Evolutionary conservation across 2,329 filamentous ascomycete species (phyloP).

Genomic region (Trichoderma semiorbis): DNA sequence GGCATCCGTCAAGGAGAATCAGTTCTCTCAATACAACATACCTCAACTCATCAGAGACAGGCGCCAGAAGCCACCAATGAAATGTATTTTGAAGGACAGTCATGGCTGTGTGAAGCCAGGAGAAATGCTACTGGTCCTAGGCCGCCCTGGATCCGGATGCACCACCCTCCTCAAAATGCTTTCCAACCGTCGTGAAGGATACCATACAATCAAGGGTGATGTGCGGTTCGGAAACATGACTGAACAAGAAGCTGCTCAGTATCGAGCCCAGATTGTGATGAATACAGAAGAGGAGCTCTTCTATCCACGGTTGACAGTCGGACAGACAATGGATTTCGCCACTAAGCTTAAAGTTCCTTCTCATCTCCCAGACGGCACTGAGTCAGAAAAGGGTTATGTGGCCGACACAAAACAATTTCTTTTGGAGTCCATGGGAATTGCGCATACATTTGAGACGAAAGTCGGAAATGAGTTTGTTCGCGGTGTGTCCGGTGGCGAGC

Average conservation of each 20-base stretch:
- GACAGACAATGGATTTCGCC: constrained; percentile 69
- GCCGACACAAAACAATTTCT: constrained; percentile 42
- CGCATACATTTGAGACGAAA: constrained; percentile 60
- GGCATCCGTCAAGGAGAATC: background rate
- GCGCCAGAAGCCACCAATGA: background rate
- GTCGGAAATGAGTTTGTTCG: constrained; percentile 65
- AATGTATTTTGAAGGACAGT: background rate
- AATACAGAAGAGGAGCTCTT: constrained; percentile 66
- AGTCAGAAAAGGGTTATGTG: constrained; percentile 43
- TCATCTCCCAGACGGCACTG: constrained; percentile 44
- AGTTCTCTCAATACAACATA: background rate
- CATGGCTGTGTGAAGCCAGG: constrained; percentile 69
- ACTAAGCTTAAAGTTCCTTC: constrained; percentile 56
- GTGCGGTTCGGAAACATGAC: constrained; percentile 53
- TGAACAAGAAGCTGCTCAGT: constrained; percentile 47
- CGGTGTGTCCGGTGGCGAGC: constrained; percentile 66
- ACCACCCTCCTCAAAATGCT: constrained; percentile 69
- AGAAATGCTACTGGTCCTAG: constrained; percentile 68
- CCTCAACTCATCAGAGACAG: background rate
- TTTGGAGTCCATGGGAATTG: constrained; percentile 54
- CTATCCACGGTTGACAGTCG: constrained; percentile 68
- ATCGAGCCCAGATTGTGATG: constrained; percentile 59
- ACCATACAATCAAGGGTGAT: constrained; percentile 54
- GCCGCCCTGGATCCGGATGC: constrained; percentile 66
- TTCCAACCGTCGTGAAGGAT: constrained; percentile 61